A percentile compares a stretch with the other conserved stretches of the same genome.
These are phyloP conservation scores for Suhomyces sp. DNA, from an alignment of 805 yeast genomes.

Conservation along the genomic window DNA sequence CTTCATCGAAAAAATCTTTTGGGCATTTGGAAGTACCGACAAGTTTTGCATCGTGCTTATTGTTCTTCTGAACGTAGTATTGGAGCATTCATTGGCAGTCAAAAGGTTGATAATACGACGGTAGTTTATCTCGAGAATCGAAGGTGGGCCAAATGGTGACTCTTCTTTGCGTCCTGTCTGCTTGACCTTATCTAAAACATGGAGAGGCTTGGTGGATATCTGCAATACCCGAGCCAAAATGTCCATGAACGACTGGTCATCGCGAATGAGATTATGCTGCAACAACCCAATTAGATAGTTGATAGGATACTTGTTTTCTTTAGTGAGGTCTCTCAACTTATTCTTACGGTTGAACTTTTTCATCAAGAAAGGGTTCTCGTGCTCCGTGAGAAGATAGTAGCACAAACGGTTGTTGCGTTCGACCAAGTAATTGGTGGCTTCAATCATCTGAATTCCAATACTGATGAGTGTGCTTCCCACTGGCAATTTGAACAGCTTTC, in stretches of 20 bases:
- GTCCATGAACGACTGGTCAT: conserved; percentile 76
- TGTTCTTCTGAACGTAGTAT: conserved; percentile 80
- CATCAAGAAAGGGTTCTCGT: conserved; percentile 44
- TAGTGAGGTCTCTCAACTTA: conserved; percentile 16
- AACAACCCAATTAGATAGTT: conserved; percentile 63
- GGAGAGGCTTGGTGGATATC: conserved; percentile 71
- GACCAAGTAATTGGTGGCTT: conserved; percentile 66
- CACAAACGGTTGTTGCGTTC: conserved; percentile 67
- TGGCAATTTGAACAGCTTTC: conserved; percentile 42
- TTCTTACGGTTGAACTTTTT: conserved; percentile 36
- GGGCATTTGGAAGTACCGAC: conserved; percentile 58
- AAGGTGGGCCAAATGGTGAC: conserved; percentile 49
- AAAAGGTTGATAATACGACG: conserved; percentile 63
- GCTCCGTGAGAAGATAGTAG: conserved; percentile 75
- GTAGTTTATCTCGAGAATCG: conserved; percentile 60
- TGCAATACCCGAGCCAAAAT: conserved; percentile 70
- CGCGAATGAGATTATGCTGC: conserved; percentile 60
- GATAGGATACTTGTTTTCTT: conserved; percentile 63
- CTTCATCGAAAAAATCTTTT: conserved; percentile 62
- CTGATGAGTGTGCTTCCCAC: conserved; percentile 61
- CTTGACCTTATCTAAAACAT: conserved; percentile 42
- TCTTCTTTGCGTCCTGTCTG: conserved; percentile 9
- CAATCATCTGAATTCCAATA: conserved; percentile 76
- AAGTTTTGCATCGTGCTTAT: conserved; percentile 77
- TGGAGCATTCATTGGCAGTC: conserved; percentile 79